A percentile compares a stretch with the other conserved stretches of the same genome.
Conservation (phyloP, 345 rosid species). For the Gossypium ekmanianum region DNA sequence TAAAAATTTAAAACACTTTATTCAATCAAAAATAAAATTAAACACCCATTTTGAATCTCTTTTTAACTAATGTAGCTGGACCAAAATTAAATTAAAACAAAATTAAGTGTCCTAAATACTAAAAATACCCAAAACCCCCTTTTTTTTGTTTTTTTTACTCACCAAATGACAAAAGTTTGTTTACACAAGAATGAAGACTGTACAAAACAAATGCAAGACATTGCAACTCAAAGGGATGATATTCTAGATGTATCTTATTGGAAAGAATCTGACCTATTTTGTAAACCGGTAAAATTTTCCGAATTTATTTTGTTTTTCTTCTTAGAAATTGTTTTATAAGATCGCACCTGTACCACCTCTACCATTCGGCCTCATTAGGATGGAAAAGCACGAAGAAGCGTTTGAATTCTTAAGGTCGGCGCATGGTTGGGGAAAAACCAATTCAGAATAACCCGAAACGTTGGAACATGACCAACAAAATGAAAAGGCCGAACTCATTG, state of each 20-base stretch:
- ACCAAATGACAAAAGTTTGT: slow-evolving; percentile 46
- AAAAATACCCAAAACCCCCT: slow-evolving; percentile 7
- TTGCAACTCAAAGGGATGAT: slow-evolving; percentile 18
- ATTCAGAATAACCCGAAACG: slow-evolving; percentile 64
- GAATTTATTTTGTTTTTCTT: not conserved
- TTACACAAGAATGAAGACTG: slow-evolving; percentile 85
- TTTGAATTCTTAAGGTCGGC: slow-evolving; percentile 37
- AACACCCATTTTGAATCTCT: no score
- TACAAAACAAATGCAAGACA: slow-evolving; percentile 52
- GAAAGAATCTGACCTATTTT: slow-evolving; percentile 46
- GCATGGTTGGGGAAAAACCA: slow-evolving; percentile 66
- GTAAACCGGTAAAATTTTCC: slow-evolving; percentile 25
- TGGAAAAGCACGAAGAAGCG: slow-evolving; percentile 37
- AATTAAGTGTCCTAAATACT: slow-evolving; percentile 10
- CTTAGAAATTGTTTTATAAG: slow-evolving; percentile 33
- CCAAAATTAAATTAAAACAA: slow-evolving; percentile 8
- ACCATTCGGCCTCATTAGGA: slow-evolving; percentile 24
- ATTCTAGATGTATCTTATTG: slow-evolving; percentile 44
- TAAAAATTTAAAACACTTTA: no score
- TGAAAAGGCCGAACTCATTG: slow-evolving; percentile 28
- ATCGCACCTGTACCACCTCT: slow-evolving; percentile 13
- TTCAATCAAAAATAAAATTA: no score
- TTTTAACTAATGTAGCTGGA: not conserved
- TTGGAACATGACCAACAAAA: slow-evolving; percentile 64
- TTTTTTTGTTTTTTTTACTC: slow-evolving; percentile 18